A percentile compares a stretch with the other conserved stretches of the same genome.
These are phyloP conservation scores for Flaveria trinervia DNA, from an alignment of 129 eudicot genomes.

Conservation along the genomic window DNA sequence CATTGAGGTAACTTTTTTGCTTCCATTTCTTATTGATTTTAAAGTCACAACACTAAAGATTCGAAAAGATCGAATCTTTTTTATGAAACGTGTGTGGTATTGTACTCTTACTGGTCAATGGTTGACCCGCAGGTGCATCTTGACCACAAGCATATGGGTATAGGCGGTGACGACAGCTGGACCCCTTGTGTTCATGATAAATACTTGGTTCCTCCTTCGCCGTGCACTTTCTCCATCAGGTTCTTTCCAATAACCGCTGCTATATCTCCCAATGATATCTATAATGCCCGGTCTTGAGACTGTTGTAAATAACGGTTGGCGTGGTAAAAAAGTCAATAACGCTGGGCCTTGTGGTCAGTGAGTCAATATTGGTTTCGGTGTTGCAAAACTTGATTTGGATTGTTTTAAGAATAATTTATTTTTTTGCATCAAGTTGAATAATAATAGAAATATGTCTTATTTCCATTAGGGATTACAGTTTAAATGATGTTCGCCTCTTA, in stretches of 20 bases:
- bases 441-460: neutral
- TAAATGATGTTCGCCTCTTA: no score
- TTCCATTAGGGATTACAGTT: neutral
- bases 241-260: constrained; percentile 56
- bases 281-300: constrained; percentile 49
- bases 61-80: neutral
- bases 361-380: constrained; percentile 21
- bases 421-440: neutral
- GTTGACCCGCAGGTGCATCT: constrained; percentile 74
- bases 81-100: neutral
- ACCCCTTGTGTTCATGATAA: constrained; percentile 77
- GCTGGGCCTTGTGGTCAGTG: neutral
- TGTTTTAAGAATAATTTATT: constrained; percentile 9
- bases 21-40: neutral
- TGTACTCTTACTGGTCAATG: constrained; percentile 1
- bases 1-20: constrained; percentile 63
- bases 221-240: constrained; percentile 70
- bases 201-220: constrained; percentile 73
- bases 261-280: constrained; percentile 47
- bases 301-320: neutral
- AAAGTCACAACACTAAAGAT: neutral
- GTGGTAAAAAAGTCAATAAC: constrained; percentile 23
- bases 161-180: constrained; percentile 99
- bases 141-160: constrained; percentile 98
- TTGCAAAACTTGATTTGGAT: constrained; percentile 7